Conservation (phyloP, 2,329 filamentous ascomycete species). For the Cryoendolithus antarcticus region DNA sequence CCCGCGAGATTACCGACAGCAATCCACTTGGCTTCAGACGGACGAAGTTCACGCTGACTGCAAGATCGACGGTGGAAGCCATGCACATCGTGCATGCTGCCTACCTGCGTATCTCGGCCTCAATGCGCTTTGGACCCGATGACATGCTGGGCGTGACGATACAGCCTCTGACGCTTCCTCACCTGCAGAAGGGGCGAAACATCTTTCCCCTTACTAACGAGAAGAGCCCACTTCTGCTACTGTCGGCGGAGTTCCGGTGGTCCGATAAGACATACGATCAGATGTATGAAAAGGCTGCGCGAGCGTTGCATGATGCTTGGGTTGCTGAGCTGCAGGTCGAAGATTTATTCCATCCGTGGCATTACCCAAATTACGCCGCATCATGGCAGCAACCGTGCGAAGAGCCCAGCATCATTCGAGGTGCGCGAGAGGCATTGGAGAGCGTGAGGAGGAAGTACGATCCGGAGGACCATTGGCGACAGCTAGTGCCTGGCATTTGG, state of each 20-base stretch:
- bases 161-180: constrained; percentile 11
- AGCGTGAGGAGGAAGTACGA: constrained; percentile 22
- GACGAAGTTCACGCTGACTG: constrained; percentile 12
- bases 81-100: constrained; percentile 10
- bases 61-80: constrained; percentile 3
- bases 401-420: constrained; percentile 13
- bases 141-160: constrained; percentile 8
- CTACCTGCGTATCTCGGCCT: constrained; percentile 4
- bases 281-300: constrained; percentile 6
- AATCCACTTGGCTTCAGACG: constrained; percentile 9
- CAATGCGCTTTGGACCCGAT: constrained; percentile 5
- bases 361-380: constrained; percentile 26
- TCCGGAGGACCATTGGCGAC: constrained; percentile 20
- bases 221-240: constrained; percentile 9
- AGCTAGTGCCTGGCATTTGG: constrained; percentile 18
- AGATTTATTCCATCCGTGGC: not conserved
- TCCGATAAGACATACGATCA: constrained; percentile 4
- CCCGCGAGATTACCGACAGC: constrained; percentile 8
- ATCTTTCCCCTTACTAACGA: constrained; percentile 9
- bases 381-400: constrained; percentile 23
- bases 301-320: constrained; percentile 4
- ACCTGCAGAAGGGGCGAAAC: constrained; percentile 9
- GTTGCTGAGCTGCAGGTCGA: constrained; percentile 4
- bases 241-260: constrained; percentile 11
- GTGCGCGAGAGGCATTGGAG: constrained; percentile 15